Conservation (phyloP, 345 rosid species). For the Sonneratia alba region DNA sequence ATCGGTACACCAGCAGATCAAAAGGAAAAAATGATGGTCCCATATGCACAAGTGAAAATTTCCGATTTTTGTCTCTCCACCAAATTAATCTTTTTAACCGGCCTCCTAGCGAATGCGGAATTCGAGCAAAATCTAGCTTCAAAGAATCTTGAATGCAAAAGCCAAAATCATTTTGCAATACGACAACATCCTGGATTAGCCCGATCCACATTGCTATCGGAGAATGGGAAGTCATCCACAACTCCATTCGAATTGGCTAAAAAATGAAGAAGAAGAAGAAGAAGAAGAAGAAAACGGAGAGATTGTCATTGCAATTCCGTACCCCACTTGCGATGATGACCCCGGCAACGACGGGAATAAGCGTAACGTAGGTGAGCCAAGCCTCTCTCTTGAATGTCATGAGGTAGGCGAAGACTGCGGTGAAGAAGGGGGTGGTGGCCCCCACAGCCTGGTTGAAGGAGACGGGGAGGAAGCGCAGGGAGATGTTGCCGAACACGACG, state of each 20-base stretch:
- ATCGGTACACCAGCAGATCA: neutral
- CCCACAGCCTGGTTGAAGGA: conserved; percentile 93
- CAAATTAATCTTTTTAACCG: neutral
- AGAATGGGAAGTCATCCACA: neutral
- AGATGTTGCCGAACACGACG: conserved; percentile 87
- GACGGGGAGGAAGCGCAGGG: conserved; percentile 76
- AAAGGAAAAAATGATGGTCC: no score
- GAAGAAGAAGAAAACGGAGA: neutral
- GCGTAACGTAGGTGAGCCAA: conserved; percentile 86
- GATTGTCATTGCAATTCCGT: neutral
- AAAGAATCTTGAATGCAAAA: neutral
- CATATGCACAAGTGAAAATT: no score
- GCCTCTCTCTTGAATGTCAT: conserved; percentile 85
- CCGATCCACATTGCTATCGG: no score
- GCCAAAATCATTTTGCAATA: neutral
- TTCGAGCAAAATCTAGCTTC: neutral
- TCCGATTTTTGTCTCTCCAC: neutral
- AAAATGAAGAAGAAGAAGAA: neutral
- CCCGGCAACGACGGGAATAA: conserved; percentile 89
- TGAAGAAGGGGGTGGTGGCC: conserved; percentile 97
- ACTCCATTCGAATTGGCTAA: neutral
- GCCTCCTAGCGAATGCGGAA: neutral
- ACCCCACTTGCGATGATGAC: conserved; percentile 98
- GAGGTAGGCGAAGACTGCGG: conserved; percentile 90
- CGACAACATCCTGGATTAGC: no score